Evolutionary conservation across 2,329 filamentous ascomycete species (phyloP).

Genomic region (Aureobasidium sp.): DNA sequence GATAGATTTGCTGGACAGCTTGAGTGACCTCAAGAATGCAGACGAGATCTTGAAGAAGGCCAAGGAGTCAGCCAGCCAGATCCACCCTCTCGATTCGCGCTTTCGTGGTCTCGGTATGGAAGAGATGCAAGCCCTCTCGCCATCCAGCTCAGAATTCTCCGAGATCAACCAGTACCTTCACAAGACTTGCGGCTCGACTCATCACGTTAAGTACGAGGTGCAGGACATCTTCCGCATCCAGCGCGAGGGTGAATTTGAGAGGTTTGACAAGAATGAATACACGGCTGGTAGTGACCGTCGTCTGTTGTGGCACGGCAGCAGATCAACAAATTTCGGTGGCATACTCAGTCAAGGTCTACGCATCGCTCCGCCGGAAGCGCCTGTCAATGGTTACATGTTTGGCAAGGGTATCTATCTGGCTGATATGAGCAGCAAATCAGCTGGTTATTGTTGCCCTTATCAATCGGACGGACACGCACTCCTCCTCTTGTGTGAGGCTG

Average conservation of each 20-base stretch:
- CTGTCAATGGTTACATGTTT: constrained; percentile 59
- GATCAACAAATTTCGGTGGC: constrained; percentile 75
- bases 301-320: constrained; percentile 81
- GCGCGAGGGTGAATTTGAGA: constrained; percentile 60
- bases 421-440: constrained; percentile 76
- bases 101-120: constrained; percentile 63
- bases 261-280: constrained; percentile 53
- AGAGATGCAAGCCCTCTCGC: constrained; percentile 65
- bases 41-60: constrained; percentile 64
- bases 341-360: constrained; percentile 81
- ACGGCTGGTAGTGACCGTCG: constrained; percentile 55
- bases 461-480: constrained; percentile 60
- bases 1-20: constrained; percentile 68
- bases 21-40: constrained; percentile 80
- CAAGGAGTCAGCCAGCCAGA: constrained; percentile 37
- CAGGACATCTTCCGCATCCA: constrained; percentile 77
- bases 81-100: constrained; percentile 63
- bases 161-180: constrained; percentile 59
- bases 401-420: constrained; percentile 75
- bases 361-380: constrained; percentile 81
- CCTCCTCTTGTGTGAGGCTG: constrained; percentile 75
- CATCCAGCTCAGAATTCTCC: constrained; percentile 51
- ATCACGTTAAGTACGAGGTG: constrained; percentile 52
- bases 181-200: constrained; percentile 59
- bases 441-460: constrained; percentile 57